Conservation (phyloP, 345 rosid species). For the Salix dunnii region DNA sequence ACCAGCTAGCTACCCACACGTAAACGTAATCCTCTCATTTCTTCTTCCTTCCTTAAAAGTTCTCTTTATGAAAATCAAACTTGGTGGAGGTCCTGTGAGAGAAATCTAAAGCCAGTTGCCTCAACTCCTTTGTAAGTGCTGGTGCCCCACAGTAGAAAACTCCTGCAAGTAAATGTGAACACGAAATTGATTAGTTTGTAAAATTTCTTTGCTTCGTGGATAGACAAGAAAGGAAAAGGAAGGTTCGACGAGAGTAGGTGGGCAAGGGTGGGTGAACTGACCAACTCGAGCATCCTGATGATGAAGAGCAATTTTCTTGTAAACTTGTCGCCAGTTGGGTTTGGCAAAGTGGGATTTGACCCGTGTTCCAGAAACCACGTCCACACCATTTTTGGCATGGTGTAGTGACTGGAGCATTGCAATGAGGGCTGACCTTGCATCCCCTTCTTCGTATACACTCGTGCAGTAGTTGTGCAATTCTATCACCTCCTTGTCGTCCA, state of each 20-base stretch:
- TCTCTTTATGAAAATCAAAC: constrained; percentile 90
- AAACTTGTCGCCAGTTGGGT: constrained; percentile 90
- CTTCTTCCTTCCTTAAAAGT: constrained; percentile 40
- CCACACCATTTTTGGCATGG: constrained; percentile 84
- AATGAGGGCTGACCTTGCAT: constrained; percentile 80
- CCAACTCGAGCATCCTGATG: constrained; percentile 61
- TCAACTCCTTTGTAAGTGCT: constrained; percentile 55
- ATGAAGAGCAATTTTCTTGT: constrained; percentile 62
- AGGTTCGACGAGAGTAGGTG: background rate
- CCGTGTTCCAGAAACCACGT: constrained; percentile 78
- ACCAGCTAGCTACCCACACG: background rate
- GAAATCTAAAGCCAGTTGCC: constrained; percentile 64
- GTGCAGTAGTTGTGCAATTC: constrained; percentile 90
- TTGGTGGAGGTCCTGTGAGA: constrained; percentile 77
- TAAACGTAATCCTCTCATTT: background rate
- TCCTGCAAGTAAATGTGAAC: constrained; percentile 42
- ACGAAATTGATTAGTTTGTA: background rate
- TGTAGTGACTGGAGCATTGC: constrained; percentile 82
- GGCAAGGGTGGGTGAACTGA: constrained; percentile 25
- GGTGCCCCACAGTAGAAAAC: constrained; percentile 94
- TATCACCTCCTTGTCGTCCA: constrained; percentile 63
- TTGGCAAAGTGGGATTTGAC: constrained; percentile 85
- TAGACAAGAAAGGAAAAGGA: too few relatives aligned
- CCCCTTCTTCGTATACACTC: constrained; percentile 92
- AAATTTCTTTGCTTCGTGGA: background rate